Percentiles rank a stretch among this genome's conserved stretches.
Conservation (phyloP, 148 eudicot genomes). For the Tetragonia tetragonoides region DNA sequence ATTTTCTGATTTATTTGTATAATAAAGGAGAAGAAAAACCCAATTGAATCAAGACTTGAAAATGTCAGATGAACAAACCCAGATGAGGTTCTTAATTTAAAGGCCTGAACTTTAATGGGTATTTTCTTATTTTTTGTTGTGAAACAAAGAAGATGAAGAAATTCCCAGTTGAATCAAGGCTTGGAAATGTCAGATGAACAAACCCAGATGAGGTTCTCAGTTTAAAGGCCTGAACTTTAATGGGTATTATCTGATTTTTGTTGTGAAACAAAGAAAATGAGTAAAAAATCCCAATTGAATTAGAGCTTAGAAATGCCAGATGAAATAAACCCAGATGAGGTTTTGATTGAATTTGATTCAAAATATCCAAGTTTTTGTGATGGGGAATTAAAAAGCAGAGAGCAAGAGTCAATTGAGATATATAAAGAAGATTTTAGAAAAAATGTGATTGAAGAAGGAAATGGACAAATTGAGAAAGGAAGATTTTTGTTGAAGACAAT, state of each 20-base stretch:
- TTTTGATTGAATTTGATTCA: neutral
- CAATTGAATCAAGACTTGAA: neutral
- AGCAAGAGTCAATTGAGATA: neutral
- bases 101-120: slow-evolving; percentile 3
- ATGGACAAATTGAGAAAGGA: slow-evolving; percentile 1
- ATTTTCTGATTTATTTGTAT: too few species aligned
- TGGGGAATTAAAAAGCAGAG: neutral
- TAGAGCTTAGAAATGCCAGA: slow-evolving; percentile 5
- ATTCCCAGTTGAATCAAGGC: neutral
- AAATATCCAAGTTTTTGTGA: neutral
- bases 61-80: neutral
- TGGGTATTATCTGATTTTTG: neutral
- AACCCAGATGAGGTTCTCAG: too few species aligned
- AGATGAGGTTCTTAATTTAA: neutral
- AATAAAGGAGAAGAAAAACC: neutral
- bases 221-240: neutral
- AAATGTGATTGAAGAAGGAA: neutral
- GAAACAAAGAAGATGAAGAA: neutral
- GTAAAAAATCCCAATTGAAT: too few species aligned
- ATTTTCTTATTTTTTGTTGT: neutral
- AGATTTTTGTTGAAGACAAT: slow-evolving; percentile 8
- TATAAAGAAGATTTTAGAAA: neutral
- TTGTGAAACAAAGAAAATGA: neutral
- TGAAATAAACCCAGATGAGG: slow-evolving; percentile 12
- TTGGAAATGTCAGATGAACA: slow-evolving; percentile 5